These are phyloP conservation scores for Lablab purpureus DNA, from an alignment of 306 rosid genomes.

Conservation along the genomic window DNA sequence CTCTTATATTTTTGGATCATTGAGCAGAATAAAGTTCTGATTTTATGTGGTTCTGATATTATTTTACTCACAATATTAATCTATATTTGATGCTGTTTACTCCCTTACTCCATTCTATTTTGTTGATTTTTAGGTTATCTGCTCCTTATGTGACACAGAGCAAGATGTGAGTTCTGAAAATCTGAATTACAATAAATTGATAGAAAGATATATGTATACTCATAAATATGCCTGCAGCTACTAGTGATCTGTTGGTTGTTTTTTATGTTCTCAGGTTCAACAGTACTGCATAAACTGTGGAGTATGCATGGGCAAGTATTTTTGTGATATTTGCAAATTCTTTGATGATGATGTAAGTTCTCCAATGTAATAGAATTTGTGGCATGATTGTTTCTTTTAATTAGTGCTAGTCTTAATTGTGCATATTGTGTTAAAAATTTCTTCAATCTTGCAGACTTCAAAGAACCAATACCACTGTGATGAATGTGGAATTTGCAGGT, in stretches of 20 bases:
- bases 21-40: background rate
- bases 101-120: conserved; percentile 19
- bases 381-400: background rate
- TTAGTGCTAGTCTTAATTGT: background rate
- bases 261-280: conserved; percentile 67
- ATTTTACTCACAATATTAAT: background rate
- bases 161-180: conserved; percentile 71
- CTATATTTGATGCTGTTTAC: background rate
- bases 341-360: conserved; percentile 84
- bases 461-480: conserved; percentile 88
- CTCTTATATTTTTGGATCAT: background rate
- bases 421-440: conserved; percentile 18
- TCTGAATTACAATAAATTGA: conserved; percentile 1
- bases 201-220: background rate
- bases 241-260: conserved; percentile 31
- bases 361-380: background rate
- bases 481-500: conserved; percentile 97
- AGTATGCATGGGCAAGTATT: conserved; percentile 86
- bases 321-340: conserved; percentile 81
- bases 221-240: background rate
- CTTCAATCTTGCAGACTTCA: conserved; percentile 56
- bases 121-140: conserved; percentile 69
- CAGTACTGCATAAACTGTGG: conserved; percentile 80
- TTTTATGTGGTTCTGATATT: background rate
- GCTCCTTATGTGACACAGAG: conserved; percentile 77